Evolutionary conservation across 140 eudicot genomes (phyloP).

Genomic region (Flaveria floridana): DNA sequence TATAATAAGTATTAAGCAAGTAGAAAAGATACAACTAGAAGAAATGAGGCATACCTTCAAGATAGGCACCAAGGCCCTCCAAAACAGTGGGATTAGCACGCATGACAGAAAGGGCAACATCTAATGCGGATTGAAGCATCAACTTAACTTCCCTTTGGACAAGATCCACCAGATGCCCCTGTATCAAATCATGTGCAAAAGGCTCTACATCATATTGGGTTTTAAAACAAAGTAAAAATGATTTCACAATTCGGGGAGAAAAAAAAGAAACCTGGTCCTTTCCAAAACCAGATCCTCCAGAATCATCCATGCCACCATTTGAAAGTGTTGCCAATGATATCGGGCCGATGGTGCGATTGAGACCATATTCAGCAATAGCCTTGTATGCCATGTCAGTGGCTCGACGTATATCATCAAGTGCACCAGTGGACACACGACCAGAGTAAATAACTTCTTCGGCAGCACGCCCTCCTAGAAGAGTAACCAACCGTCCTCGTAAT

Average conservation of each 20-base stretch:
- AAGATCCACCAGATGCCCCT: constrained; percentile 93
- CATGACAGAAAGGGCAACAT: constrained; percentile 75
- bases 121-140: constrained; percentile 85
- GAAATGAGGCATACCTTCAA: constrained; percentile 57
- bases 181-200: constrained; percentile 5
- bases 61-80: constrained; percentile 93
- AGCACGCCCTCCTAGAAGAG: constrained; percentile 99
- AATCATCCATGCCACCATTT: constrained; percentile 79
- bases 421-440: constrained; percentile 99
- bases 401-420: constrained; percentile 90
- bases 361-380: constrained; percentile 97
- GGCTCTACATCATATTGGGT: neutral
- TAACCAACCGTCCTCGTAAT: constrained; percentile 90
- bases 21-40: neutral
- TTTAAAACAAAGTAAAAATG: too few species aligned
- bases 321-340: constrained; percentile 74
- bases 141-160: constrained; percentile 79
- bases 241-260: too few species aligned
- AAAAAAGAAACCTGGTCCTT: constrained; percentile 63
- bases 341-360: constrained; percentile 75
- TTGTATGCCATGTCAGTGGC: constrained; percentile 99
- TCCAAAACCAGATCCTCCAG: constrained; percentile 55
- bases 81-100: constrained; percentile 83
- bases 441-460: constrained; percentile 90
- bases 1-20: neutral